Conservation (phyloP, 2,329 filamentous ascomycete genomes). For the Didymosphaeria variabile region DNA sequence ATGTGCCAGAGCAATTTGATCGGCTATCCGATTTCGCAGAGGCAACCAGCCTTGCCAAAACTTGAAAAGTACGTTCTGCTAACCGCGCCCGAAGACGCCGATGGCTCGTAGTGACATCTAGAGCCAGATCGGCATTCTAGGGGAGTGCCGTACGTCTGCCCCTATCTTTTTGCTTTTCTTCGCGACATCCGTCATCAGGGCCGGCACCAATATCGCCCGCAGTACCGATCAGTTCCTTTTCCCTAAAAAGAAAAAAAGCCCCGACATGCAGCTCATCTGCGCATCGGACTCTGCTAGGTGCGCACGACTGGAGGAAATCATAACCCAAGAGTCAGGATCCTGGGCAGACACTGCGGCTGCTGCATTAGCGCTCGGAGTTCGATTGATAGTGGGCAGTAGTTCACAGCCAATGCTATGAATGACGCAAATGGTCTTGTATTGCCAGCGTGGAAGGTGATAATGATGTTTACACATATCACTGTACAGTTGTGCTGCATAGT, state of each 20-base stretch:
- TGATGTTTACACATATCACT: neutral
- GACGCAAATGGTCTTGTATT: constrained; percentile 7
- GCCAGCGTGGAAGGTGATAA: constrained; percentile 4
- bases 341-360: neutral
- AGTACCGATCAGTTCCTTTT: neutral
- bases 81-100: neutral
- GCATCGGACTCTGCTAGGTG: neutral
- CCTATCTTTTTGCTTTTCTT: neutral
- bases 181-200: neutral
- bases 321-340: constrained; percentile 8
- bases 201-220: neutral
- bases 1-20: neutral
- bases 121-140: neutral
- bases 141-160: neutral
- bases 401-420: constrained; percentile 6
- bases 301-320: neutral
- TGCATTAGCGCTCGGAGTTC: constrained; percentile 15
- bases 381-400: neutral
- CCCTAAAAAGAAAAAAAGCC: neutral
- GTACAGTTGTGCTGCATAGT: neutral
- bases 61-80: neutral
- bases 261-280: neutral
- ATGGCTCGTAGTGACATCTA: neutral
- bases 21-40: neutral
- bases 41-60: neutral